These are phyloP conservation scores for Senna tora DNA, from an alignment of 306 rosid genomes.

Conservation along the genomic window DNA sequence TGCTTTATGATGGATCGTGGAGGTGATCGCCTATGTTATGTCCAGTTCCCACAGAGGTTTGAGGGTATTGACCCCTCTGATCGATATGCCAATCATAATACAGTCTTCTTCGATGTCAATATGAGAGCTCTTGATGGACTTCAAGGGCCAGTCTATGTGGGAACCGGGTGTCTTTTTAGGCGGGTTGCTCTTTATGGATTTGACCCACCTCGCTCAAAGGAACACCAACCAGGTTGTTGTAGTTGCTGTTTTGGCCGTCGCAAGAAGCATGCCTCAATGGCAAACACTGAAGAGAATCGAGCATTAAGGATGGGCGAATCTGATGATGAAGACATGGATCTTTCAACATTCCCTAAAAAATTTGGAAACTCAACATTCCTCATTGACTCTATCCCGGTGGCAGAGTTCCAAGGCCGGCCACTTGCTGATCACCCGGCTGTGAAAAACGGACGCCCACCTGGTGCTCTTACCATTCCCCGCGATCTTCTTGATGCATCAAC, in stretches of 20 bases:
- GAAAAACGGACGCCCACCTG: conserved; percentile 89
- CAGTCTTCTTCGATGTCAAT: conserved; percentile 95
- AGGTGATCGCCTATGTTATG: conserved; percentile 91
- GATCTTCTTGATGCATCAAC: conserved; percentile 93
- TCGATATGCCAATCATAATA: conserved; percentile 94
- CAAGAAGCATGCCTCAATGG: conserved; percentile 60
- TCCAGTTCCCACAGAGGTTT: conserved; percentile 97
- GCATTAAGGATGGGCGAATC: conserved; percentile 86
- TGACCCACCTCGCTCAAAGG: conserved; percentile 92
- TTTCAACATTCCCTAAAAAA: conserved; percentile 75
- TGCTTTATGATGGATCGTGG: conserved; percentile 99
- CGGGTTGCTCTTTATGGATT: conserved; percentile 90
- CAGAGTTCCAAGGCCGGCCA: conserved; percentile 97
- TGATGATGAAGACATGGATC: conserved; percentile 88
- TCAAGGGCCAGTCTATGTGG: conserved; percentile 96
- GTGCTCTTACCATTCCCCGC: conserved; percentile 82
- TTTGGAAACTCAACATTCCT: conserved; percentile 94
- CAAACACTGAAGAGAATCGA: conserved; percentile 70
- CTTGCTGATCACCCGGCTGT: conserved; percentile 98
- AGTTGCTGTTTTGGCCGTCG: conserved; percentile 70
- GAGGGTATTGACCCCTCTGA: conserved; percentile 98
- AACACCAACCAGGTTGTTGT: conserved; percentile 63
- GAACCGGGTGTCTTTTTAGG: conserved; percentile 95
- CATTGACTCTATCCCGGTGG: conserved; percentile 91
- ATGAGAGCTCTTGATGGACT: conserved; percentile 99